A percentile compares a stretch with the other conserved stretches of the same genome.
Conservation (phyloP, 371 early-diverging fungal genomes). For the Haplosporangium sp. region DNA sequence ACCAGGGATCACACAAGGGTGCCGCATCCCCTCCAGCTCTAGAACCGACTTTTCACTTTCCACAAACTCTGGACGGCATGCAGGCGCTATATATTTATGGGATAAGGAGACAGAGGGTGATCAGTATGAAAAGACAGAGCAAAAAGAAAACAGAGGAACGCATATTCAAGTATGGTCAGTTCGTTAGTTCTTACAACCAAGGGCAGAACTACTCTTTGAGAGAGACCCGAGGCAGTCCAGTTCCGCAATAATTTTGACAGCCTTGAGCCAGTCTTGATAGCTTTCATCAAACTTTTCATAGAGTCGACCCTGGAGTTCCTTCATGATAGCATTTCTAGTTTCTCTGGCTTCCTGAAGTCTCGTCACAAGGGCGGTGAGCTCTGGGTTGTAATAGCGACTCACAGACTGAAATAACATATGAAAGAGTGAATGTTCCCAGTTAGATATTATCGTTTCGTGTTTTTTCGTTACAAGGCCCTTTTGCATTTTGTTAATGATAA, state of each 20-base stretch:
- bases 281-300: constrained; percentile 84
- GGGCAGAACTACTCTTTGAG: constrained; percentile 72
- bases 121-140: constrained; percentile 9
- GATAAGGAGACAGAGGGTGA: not conserved
- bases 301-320: constrained; percentile 75
- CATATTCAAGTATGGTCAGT: not conserved
- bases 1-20: constrained; percentile 83
- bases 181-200: constrained; percentile 61
- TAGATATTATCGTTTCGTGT: not conserved
- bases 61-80: constrained; percentile 86
- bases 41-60: constrained; percentile 69
- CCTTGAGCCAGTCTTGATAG: constrained; percentile 76
- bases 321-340: constrained; percentile 65
- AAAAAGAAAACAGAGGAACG: not conserved
- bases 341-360: constrained; percentile 89
- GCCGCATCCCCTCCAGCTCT: constrained; percentile 85
- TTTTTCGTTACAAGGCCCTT: not conserved
- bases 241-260: constrained; percentile 82
- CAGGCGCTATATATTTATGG: constrained; percentile 57
- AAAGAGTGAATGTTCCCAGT: not conserved
- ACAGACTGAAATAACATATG: constrained; percentile 62
- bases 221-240: constrained; percentile 94
- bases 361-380: constrained; percentile 74
- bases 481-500: not conserved
- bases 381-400: constrained; percentile 88